Base-by-base conservation (phyloP, 1,284 basidiomycete genomes). In the Lignosus rhinocerotis region DNA sequence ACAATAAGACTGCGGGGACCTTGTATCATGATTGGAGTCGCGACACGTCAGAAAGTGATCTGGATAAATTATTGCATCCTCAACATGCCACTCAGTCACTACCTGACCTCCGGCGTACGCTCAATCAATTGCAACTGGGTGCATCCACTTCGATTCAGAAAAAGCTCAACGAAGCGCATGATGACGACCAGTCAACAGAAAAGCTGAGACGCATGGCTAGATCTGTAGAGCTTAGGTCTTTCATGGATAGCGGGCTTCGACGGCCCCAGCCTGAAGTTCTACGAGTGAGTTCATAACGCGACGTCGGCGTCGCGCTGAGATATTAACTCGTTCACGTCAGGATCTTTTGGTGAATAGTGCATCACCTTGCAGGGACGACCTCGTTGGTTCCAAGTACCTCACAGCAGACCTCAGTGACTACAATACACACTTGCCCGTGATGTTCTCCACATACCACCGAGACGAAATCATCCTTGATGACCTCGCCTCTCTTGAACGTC, bases 111-210 rank as follows among this genome's bases (percentile, higher is more conserved):
- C 66, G 69, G n/a, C 64, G 52, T n/a, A 30, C 59, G 8, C 59
- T 70, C 53, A 66, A 64, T 30, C 66, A 66, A 14, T 41, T 70
- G 17, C 69, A 70, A 45, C 48, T 65, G 4, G 62, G 51, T 7
- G n/a, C 38, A 48, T 12, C 32, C n/a, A 8, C 4, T 33, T 51
- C 25, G 14, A 19, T 9, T n/a, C 38, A 19, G 16, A 6, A 17
- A 4, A 5, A 14, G n/a, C 6, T 12, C 8, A 30, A 3, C 12
- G 33, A 2, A 17, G 14, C 17, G 19, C 3, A 47, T 19, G 38
- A 6, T 31, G 38, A 56, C 9, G 52, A 49, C 33, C 52, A 56
- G n/a, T 56, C 60, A 0, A 6, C 50, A 2, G 43, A 58, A n/a
- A 21, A 12, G 41, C 46, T 64, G 5, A 39, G 21, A 3, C 56